Conservation (phyloP, 78 protist genomes). For the Protostelium mycophagum region DNA sequence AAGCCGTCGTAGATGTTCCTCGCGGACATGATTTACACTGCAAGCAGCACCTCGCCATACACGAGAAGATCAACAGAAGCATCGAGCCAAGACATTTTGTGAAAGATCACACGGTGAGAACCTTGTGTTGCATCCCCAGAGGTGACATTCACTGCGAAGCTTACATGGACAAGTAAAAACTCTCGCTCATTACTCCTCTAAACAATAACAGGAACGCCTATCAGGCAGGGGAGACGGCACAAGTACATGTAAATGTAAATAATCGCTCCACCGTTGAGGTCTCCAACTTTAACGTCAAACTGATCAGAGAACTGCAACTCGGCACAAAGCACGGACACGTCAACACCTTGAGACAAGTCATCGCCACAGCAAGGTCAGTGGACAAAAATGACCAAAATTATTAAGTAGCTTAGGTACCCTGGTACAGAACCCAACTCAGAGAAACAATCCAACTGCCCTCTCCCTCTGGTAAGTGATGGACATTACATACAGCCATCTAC, state of each 20-base stretch:
- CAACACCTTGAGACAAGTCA: not conserved
- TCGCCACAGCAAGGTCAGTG: not conserved
- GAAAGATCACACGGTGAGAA: not conserved
- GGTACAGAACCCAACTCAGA: not conserved
- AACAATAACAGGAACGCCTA: not conserved
- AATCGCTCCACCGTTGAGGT: not conserved
- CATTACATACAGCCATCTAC: not conserved
- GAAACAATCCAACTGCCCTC: not conserved
- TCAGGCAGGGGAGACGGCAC: not conserved
- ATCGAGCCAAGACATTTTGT: not conserved
- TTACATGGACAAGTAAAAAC: not conserved
- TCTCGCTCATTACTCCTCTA: not conserved
- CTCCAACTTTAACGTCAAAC: not conserved
- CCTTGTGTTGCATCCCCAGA: not conserved
- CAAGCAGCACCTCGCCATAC: not conserved
- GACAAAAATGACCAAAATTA: too few species aligned
- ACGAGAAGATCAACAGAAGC: not conserved
- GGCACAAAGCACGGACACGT: not conserved
- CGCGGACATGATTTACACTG: constrained; percentile 18
- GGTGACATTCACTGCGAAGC: not conserved
- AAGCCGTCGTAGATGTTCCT: constrained; percentile 50
- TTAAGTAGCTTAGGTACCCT: too few species aligned
- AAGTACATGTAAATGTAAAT: not conserved
- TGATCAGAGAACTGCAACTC: not conserved
- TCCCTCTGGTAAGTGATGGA: not conserved